Conservation (phyloP, 2,329 filamentous ascomycete genomes). For the Nothopassalora personata region DNA sequence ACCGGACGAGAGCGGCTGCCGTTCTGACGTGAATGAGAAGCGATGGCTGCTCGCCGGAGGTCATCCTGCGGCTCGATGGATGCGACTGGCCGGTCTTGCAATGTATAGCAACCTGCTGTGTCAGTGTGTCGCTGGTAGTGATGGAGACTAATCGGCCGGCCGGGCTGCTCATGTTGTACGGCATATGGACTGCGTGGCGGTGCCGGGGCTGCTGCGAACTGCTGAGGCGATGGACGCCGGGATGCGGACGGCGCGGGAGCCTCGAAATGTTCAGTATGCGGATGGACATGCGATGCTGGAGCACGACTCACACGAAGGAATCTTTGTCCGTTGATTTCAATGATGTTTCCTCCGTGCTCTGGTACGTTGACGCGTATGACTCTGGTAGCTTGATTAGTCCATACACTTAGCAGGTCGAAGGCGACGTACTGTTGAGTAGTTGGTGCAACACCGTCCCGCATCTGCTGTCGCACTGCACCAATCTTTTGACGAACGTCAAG, state of each 20-base stretch:
- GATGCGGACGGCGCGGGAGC: background rate
- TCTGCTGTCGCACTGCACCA: slow-evolving; percentile 15
- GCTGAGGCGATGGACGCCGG: background rate
- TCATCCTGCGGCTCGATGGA: slow-evolving; percentile 23
- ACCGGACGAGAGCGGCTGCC: slow-evolving; percentile 9
- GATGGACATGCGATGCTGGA: background rate
- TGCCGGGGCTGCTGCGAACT: background rate
- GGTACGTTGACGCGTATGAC: background rate
- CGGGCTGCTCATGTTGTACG: background rate
- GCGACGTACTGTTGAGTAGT: background rate
- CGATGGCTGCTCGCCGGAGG: slow-evolving; percentile 12
- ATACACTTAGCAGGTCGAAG: too few relatives aligned
- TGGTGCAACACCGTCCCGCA: slow-evolving; percentile 12
- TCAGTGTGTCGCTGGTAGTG: slow-evolving; percentile 1
- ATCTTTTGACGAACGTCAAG: slow-evolving; percentile 19
- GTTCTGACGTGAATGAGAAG: slow-evolving; percentile 4
- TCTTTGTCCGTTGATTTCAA: slow-evolving; percentile 2
- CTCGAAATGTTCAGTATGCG: background rate
- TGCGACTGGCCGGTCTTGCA: slow-evolving; percentile 18
- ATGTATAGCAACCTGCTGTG: slow-evolving; percentile 1
- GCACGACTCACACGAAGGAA: background rate
- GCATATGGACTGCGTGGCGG: background rate
- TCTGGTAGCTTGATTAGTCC: background rate
- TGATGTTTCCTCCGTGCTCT: background rate
- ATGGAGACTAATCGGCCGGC: background rate